Evolutionary conservation across 768 basidiomycete species (phyloP).

Genomic region (Leccinum uliginosum): DNA sequence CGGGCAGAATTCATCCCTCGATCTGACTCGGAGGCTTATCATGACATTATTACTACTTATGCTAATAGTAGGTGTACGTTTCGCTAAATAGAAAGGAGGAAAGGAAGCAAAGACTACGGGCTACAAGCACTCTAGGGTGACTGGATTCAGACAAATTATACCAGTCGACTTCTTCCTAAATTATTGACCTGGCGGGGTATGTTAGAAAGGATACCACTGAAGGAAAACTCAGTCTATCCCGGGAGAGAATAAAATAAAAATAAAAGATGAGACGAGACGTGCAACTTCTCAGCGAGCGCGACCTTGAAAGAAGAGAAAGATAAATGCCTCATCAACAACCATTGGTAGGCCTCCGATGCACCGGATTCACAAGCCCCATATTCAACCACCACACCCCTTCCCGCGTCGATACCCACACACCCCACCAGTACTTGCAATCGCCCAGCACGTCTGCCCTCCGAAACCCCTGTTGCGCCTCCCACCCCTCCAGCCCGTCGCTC

Average conservation of each 20-base stretch:
- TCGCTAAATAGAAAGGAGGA: neutral
- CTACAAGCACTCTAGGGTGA: neutral
- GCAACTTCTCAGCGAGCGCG: neutral
- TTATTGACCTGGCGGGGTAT: neutral
- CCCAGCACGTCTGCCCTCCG: constrained; percentile 51
- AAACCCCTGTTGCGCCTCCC: constrained; percentile 29
- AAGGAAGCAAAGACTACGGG: neutral
- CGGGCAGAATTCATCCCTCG: too few relatives aligned
- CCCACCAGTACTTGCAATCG: constrained; percentile 42
- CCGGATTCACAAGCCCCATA: constrained; percentile 37
- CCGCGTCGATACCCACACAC: constrained; percentile 28
- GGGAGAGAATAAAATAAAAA: neutral
- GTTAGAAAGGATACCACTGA: neutral
- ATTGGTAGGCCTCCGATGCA: constrained; percentile 5
- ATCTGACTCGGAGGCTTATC: neutral
- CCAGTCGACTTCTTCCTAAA: neutral
- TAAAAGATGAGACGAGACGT: neutral
- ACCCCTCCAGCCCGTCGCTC: constrained; percentile 36
- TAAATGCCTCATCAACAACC: neutral
- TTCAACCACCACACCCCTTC: constrained; percentile 43
- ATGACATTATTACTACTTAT: neutral
- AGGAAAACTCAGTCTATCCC: neutral
- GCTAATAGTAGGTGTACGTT: neutral
- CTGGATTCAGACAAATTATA: neutral
- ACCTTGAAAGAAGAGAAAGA: neutral